Evolutionary conservation across 768 basidiomycete genomes (phyloP).

Genomic region (Lanmaoa pseudosensibilis): DNA sequence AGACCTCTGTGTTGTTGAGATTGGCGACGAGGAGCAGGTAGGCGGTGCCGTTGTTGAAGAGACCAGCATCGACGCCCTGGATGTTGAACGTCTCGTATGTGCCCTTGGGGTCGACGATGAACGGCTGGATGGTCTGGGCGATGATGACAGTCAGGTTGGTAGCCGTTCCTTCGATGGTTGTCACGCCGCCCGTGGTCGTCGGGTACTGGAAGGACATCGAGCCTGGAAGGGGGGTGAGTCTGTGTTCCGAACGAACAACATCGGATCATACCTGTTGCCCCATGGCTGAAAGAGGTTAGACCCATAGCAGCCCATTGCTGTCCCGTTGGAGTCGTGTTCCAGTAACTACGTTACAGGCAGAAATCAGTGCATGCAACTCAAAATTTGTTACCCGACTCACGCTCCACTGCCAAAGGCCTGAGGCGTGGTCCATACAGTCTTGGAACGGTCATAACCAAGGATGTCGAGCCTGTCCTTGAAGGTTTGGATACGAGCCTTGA

Average conservation of each 20-base stretch:
- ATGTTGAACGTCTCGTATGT: slow-evolving; percentile 9
- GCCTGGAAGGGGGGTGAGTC: slow-evolving; percentile 14
- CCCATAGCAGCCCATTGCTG: slow-evolving; percentile 27
- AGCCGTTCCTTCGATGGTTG: slow-evolving; percentile 27
- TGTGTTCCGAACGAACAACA: neutral
- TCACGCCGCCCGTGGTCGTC: slow-evolving; percentile 17
- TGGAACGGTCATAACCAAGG: slow-evolving; percentile 63
- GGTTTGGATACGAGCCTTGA: slow-evolving; percentile 63
- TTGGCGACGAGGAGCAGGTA: slow-evolving; percentile 26
- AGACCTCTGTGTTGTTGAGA: neutral
- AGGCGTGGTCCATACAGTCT: slow-evolving; percentile 75
- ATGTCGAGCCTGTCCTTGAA: slow-evolving; percentile 57
- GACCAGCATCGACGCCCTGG: slow-evolving; percentile 24
- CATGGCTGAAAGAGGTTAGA: slow-evolving; percentile 27
- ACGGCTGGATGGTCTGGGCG: slow-evolving; percentile 16
- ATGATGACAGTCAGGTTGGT: slow-evolving; percentile 3
- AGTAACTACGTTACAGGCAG: slow-evolving; percentile 19
- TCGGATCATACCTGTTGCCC: slow-evolving; percentile 21
- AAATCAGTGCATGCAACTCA: neutral
- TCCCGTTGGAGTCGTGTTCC: slow-evolving; percentile 32
- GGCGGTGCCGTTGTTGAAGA: slow-evolving; percentile 23
- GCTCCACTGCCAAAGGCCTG: slow-evolving; percentile 68
- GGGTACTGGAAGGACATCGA: slow-evolving; percentile 32
- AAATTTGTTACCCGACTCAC: slow-evolving; percentile 17
- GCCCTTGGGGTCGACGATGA: slow-evolving; percentile 15